Base-by-base conservation (phyloP, 345 rosid species). In the Aegle marmelos region DNA sequence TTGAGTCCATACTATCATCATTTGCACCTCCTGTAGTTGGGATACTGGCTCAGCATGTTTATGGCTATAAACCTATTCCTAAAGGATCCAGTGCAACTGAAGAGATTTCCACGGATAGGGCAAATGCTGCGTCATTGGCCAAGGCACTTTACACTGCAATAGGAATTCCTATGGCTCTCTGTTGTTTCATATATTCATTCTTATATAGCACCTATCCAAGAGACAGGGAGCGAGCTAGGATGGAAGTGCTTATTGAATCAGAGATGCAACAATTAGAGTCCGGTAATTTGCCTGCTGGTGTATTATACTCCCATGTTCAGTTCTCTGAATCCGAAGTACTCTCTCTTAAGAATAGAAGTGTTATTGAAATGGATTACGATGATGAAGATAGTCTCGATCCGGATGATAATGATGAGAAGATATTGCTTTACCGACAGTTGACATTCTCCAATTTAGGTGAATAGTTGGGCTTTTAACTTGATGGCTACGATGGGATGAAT, bases 21-120 rank as follows among this genome's bases (percentile, higher is more conserved):
- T 95, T 95, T 74, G 95, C 98, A 76, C 98, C 98, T 53, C 98
- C 97, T 13, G 31, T 89, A 14, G 95, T 93, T 45, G 98, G 98
- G 71, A 84, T 95, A 66, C 74, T 95, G 62, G 97, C 98, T 14
- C 97, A 91, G 70, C 91, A 86, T 85, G 91, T 90, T 13, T 95
- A 90, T 37, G 97, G 98, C 19, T 93, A 91, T 76, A 93, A 85
- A 78, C 97, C 93, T 19, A 54, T 86, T 68, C 92, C 90, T 10
- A 65, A 84, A 75, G 90, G 89, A 28, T 88, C 93, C 57, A 74
- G 73, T 13, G 73, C 59, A 45, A 79, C 86, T 16, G 70, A 84
- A 82, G 91, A 85, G 83, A 86, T 89, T 58, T 85, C 84, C 9
- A 89, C 88, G 11, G 97, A 92, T 80, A 87, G 96, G 87, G 86